Evolutionary conservation across 1,284 basidiomycete genomes (phyloP), one percentile per base, ranked within the genome.

Genomic region (Cryptococcus sp.): DNA sequence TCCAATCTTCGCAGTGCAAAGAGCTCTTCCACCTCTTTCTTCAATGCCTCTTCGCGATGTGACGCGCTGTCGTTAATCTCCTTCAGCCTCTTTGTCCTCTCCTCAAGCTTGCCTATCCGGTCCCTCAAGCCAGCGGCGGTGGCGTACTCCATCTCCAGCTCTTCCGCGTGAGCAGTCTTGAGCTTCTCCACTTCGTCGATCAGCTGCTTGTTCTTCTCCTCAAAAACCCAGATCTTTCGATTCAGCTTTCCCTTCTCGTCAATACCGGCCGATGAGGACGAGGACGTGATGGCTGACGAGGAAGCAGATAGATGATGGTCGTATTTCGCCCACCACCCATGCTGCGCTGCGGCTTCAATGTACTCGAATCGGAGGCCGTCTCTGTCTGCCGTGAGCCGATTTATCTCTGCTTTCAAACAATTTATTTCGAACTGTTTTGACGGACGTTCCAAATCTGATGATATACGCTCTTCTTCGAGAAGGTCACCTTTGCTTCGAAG

Each of bases 221-320:
- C 61, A 23, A 64, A 44, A 8, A 73, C 17, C 64, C 65, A 75
- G 3, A 69, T 55, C 25, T 48, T 20, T 10, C 73, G 54, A 5
- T 56, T 57, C 29, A 65, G n/a, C 17, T 58, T 62, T 1, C 73
- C 73, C 8, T 57, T 44, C 11, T 52, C 55, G 20, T 72, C 68
- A 1, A 59, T 52, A 23, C 62, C 59, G 2, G 23, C 54, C 17
- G 38, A 44, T 8, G 41, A 44, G 22, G 10, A 51, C 29, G 1
- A 26, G n/a, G 45, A 16, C 23, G 23, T 17, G 26, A 16, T 17
- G 39, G 23, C 26, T 15, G 11, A 16, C 34, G 46, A 20, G 10
- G 52, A 44, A 34, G 52, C 20, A 45, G 47, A 16, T 38, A 46
- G n/a, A 13, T 51, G 43, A n/a, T 44, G 19, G 39, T 54, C 57